Conservation (phyloP, 495 filamentous ascomycete species). For the Penicillium chermesinum region DNA sequence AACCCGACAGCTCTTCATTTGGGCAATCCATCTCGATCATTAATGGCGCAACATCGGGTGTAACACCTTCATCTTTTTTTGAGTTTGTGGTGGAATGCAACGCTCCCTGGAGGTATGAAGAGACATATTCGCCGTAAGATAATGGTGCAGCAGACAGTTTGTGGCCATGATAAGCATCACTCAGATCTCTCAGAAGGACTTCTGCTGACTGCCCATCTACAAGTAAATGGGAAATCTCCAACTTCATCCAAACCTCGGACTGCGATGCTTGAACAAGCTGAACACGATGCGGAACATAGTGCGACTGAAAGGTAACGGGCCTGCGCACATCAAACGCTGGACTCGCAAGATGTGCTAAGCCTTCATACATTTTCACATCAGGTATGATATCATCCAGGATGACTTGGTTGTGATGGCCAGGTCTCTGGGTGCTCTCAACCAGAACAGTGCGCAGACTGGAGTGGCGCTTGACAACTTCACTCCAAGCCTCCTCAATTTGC, state of each 20-base stretch:
- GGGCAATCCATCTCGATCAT: not conserved
- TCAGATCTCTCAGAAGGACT: not conserved
- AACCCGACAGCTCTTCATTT: not conserved
- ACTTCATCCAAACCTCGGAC: not conserved
- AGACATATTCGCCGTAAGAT: not conserved
- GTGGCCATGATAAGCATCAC: not conserved
- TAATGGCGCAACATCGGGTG: not conserved
- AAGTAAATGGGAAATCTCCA: not conserved
- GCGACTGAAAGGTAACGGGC: not conserved
- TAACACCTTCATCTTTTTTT: not conserved
- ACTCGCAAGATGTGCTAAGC: not conserved
- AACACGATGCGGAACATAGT: not conserved
- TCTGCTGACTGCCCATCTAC: not conserved
- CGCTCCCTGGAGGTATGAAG: not conserved
- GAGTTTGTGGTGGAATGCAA: not conserved
- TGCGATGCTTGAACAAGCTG: not conserved
- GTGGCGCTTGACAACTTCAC: not conserved
- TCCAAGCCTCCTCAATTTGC: not conserved
- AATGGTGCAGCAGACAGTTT: not conserved
- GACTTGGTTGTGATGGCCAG: not conserved
- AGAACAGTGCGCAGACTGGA: not conserved
- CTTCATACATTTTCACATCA: not conserved
- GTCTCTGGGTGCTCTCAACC: not conserved
- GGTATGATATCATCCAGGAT: not conserved
- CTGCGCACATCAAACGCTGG: not conserved